Percentiles rank a stretch among this genome's conserved stretches.
Conservation (phyloP, 345 rosid species). For the Corchorus capsularis region DNA sequence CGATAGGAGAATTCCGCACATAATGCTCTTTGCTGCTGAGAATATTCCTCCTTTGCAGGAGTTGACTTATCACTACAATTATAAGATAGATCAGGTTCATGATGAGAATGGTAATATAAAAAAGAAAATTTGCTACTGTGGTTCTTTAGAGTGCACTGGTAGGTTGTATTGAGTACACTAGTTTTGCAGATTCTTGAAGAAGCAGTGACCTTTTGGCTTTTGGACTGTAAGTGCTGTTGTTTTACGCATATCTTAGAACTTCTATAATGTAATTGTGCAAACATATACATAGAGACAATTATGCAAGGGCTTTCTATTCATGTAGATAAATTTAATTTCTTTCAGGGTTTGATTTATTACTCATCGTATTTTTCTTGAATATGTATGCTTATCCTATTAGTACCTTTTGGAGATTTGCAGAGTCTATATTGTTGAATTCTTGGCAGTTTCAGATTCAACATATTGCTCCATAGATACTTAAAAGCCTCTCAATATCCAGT, state of each 20-base stretch:
- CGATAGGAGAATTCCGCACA: constrained; percentile 76
- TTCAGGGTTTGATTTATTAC: too few species aligned
- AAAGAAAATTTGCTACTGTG: constrained; percentile 73
- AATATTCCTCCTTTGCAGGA: constrained; percentile 93
- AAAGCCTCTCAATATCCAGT: too few species aligned
- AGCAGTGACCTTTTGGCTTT: neutral
- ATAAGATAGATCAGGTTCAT: constrained; percentile 56
- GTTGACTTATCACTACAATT: constrained; percentile 81
- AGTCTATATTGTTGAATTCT: too few species aligned
- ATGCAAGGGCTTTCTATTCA: too few species aligned
- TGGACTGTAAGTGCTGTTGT: neutral
- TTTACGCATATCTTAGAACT: too few species aligned
- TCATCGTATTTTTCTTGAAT: too few species aligned
- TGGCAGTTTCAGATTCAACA: too few species aligned
- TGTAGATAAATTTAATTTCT: too few species aligned
- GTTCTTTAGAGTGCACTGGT: constrained; percentile 73
- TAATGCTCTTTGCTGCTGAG: constrained; percentile 84
- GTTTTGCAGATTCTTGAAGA: constrained; percentile 5
- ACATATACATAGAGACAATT: too few species aligned
- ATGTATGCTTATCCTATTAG: neutral
- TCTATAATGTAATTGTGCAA: too few species aligned
- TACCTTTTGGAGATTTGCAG: neutral
- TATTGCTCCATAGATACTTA: too few species aligned
- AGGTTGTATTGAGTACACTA: constrained; percentile 60
- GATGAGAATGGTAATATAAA: constrained; percentile 71